Conservation (phyloP, 108 stramenopile species). For the Craspedostauros australis region DNA sequence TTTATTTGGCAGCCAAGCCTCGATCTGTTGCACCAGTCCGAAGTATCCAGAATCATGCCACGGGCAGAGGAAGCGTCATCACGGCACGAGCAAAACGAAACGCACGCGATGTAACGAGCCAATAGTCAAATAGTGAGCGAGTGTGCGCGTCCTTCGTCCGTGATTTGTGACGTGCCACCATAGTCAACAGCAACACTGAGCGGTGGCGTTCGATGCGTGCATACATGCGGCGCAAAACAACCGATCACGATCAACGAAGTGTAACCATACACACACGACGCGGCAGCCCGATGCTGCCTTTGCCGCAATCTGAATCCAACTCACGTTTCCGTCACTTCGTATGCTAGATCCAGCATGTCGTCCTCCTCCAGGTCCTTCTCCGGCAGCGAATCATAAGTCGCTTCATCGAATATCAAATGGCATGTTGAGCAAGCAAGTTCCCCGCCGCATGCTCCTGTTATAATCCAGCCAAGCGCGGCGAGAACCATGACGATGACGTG, state of each 20-base stretch:
- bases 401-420: slow-evolving; percentile 90
- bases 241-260: neutral
- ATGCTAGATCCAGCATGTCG: slow-evolving; percentile 98
- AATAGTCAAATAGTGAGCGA: neutral
- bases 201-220: neutral
- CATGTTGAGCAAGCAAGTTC: slow-evolving; percentile 88
- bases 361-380: slow-evolving; percentile 92
- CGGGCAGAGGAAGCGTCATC: slow-evolving; percentile 3
- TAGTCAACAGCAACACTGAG: neutral
- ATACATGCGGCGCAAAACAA: neutral
- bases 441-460: slow-evolving; percentile 70
- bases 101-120: neutral
- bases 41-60: neutral
- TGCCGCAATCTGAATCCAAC: slow-evolving; percentile 24
- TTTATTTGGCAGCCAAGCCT: slow-evolving; percentile 95
- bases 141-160: neutral
- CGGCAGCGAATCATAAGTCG: slow-evolving; percentile 81
- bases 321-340: slow-evolving; percentile 94
- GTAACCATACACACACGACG: neutral
- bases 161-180: neutral
- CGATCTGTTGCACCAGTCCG: slow-evolving; percentile 42
- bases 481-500: neutral
- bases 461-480: too few relatives aligned
- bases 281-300: too few relatives aligned
- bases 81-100: neutral